Evolutionary conservation across 2,329 filamentous ascomycete species (phyloP).

Genomic region (Diaporthe citriasiana): DNA sequence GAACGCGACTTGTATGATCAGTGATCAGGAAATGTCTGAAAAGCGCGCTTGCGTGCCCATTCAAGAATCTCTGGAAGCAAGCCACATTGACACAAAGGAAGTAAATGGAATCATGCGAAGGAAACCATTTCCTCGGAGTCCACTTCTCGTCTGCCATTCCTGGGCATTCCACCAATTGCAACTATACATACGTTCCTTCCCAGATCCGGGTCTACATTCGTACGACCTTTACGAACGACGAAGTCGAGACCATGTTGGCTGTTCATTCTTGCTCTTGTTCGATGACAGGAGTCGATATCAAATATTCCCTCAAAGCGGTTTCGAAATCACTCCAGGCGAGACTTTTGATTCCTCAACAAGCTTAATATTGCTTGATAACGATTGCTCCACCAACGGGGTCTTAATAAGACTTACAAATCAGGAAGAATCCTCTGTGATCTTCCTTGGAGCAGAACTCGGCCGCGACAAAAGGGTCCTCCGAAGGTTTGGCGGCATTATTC

Average conservation of each 20-base stretch:
- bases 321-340: background rate
- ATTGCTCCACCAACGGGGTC: background rate
- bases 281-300: too few species aligned
- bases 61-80: background rate
- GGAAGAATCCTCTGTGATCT: background rate
- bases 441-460: background rate
- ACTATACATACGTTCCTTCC: background rate
- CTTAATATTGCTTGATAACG: background rate
- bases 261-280: background rate
- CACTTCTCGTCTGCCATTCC: background rate
- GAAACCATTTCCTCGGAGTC: background rate
- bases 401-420: background rate
- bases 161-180: background rate
- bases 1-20: background rate
- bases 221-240: background rate
- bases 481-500: background rate
- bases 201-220: background rate
- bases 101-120: background rate
- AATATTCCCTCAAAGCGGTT: too few species aligned
- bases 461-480: too few species aligned
- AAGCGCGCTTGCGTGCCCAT: background rate
- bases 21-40: rapidly evolving
- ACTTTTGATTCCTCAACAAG: background rate
- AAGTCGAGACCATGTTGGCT: background rate
- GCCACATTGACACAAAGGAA: too few species aligned